Base-by-base conservation (phyloP, 2,329 filamentous ascomycete genomes). In the Ophiostoma tasmaniense region DNA sequence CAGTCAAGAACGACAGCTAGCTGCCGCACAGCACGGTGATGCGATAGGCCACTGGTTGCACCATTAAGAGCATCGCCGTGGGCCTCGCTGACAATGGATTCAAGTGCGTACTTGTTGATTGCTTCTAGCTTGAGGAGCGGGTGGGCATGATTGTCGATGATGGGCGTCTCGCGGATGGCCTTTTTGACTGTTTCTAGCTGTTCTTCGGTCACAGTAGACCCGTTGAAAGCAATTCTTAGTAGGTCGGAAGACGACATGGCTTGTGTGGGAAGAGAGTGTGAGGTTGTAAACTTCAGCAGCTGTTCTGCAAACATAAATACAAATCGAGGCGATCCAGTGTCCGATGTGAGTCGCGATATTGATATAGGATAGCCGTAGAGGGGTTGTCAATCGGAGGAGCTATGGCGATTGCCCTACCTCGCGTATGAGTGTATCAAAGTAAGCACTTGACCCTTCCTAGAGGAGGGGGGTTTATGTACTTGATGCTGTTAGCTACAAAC, bases 141-240 rank as follows among this genome's bases (percentile, higher is more conserved):
- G 72, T 91, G 89, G 2, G 87, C 88, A 75, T 92, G 89, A 73
- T 90, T 87, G 78, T 92, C 90, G 76, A 92, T 87, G 73, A 91
- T 86, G 2, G 89, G 89, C 28, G 83, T 86, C 25, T 75, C 79
- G 35, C 80, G 76, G 69, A 88, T 85, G 67, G 80, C 81, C 22
- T 74, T 75, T 39, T 74, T 74, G 8, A 80, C 74, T 20, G 59
- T n/a, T 14, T 30, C n/a, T 30, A 64, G 10, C 59, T 64, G 59
- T 30, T 64, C 30, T 28, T 22, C 55, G 17, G 55, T 61, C 55
- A 61, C 55, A 13, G 55, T 5, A 30, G 55, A 61, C 13, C 25
- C 55, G 11, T 30, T 14, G 55, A 28, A 17, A 25, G 55, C 22
- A 17, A 25, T 25, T 28, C 25, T 22, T 14, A 25, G 25, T 17